A percentile compares a stretch with the other conserved stretches of the same genome.
These are phyloP conservation scores for Colletotrichum nymphaeae DNA, from an alignment of 2,329 filamentous ascomycete species.

Conservation along the genomic window DNA sequence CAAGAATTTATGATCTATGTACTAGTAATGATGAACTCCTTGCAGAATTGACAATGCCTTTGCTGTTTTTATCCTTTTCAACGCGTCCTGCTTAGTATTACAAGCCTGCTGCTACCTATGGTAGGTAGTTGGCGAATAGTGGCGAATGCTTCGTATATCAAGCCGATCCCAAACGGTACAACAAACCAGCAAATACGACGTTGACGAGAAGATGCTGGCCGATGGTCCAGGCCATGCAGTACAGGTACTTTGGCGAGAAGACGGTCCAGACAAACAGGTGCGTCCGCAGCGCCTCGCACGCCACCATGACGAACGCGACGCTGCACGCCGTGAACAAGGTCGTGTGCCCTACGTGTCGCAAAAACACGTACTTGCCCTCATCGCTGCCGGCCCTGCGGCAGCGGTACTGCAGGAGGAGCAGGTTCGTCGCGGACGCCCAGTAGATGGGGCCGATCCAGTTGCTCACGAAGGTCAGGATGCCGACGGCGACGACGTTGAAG, in stretches of 20 bases:
- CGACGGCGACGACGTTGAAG: slow-evolving; percentile 86
- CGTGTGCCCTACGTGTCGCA: slow-evolving; percentile 69
- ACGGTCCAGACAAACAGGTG: slow-evolving; percentile 99
- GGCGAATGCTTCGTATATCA: not conserved
- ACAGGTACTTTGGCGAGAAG: slow-evolving; percentile 96
- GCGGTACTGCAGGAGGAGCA: slow-evolving; percentile 61
- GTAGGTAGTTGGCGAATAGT: not conserved
- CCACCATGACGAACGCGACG: slow-evolving; percentile 83
- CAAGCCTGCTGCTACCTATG: not conserved
- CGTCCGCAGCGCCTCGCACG: slow-evolving; percentile 84
- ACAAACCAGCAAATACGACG: slow-evolving; percentile 67
- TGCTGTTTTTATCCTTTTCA: not conserved
- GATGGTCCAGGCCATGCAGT: slow-evolving; percentile 88
- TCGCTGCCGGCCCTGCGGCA: slow-evolving; percentile 43
- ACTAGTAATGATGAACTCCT: slow-evolving; percentile 25
- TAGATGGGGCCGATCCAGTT: slow-evolving; percentile 95
- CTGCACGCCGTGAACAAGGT: slow-evolving; percentile 78
- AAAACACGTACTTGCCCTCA: slow-evolving; percentile 44
- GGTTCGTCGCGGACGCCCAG: slow-evolving; percentile 78
- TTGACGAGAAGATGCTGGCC: slow-evolving; percentile 84
- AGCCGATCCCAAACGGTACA: slow-evolving; percentile 63
- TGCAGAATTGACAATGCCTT: slow-evolving; percentile 1
- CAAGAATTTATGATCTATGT: slow-evolving; percentile 31
- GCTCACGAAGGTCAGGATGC: slow-evolving; percentile 82
- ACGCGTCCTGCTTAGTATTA: not conserved